phyloP scores from a whole-genome alignment of 331 rosid genomes.

The Dryas integrifolia region DNA sequence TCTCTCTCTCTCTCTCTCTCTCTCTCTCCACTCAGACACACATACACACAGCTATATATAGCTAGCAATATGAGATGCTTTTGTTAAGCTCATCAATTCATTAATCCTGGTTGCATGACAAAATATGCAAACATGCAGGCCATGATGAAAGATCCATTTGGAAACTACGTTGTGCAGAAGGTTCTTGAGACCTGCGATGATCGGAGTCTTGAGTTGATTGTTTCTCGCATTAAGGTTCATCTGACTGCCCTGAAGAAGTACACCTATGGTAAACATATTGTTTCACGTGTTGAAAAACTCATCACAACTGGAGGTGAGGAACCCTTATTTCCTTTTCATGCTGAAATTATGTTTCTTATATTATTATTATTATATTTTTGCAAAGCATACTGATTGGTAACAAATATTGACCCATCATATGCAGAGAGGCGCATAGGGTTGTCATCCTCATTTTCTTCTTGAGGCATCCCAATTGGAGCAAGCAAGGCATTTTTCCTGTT shows the following conservation, averaged over 20 bases:
- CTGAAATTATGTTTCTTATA: conserved; percentile 10
- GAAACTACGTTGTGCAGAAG: conserved; percentile 94
- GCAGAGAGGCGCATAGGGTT: conserved; percentile 93
- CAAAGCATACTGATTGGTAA: conserved; percentile 17
- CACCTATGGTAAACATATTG: conserved; percentile 92
- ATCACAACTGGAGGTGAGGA: conserved; percentile 87
- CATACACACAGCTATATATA: too few relatives aligned
- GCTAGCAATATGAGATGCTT: neutral
- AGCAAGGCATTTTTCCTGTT: conserved; percentile 22
- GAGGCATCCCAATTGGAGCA: conserved; percentile 31
- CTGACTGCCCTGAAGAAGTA: conserved; percentile 83
- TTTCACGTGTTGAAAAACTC: conserved; percentile 94
- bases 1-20: too few relatives aligned
- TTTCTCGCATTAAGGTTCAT: conserved; percentile 95
- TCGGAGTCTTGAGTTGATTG: conserved; percentile 78
- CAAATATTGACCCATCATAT: neutral
- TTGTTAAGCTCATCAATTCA: neutral
- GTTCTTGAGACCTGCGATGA: conserved; percentile 96
- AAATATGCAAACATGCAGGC: conserved; percentile 52
- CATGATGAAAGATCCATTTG: conserved; percentile 99
- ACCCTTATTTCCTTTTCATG: neutral
- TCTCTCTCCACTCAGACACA: too few relatives aligned
- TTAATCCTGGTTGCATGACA: conserved; percentile 8
- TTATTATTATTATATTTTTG: conserved; percentile 2
- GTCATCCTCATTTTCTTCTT: conserved; percentile 54